Evolutionary conservation across 2,329 filamentous ascomycete genomes (phyloP).

Genomic region (Hymenoscyphus fructigenus): DNA sequence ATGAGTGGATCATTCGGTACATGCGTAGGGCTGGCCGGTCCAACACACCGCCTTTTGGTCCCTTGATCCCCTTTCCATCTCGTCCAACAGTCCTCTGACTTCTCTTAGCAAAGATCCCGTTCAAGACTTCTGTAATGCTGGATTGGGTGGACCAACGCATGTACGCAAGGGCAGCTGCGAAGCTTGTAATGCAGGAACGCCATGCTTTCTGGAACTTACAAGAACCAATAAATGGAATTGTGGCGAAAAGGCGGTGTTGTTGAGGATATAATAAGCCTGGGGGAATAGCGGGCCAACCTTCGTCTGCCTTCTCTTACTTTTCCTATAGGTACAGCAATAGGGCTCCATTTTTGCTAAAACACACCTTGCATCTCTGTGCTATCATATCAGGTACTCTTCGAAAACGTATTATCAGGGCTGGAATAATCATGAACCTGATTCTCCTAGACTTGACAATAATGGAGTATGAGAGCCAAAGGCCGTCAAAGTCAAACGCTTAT

Average conservation of each 20-base stretch:
- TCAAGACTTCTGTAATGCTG: background rate
- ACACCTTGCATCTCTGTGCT: too few species aligned
- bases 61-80: background rate
- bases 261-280: background rate
- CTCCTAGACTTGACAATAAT: background rate
- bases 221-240: background rate
- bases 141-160: constrained; percentile 7
- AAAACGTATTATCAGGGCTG: background rate
- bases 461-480: background rate
- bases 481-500: background rate
- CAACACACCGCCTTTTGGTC: constrained; percentile 32
- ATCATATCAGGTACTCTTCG: background rate
- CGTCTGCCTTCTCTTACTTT: background rate
- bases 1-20: constrained; percentile 9
- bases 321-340: background rate
- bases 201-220: background rate
- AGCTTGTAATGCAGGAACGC: constrained; percentile 2
- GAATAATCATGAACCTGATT: background rate
- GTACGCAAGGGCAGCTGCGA: background rate
- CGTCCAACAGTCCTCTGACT: background rate
- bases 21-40: constrained; percentile 25
- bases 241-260: background rate
- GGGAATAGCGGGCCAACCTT: background rate
- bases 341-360: too few species aligned
- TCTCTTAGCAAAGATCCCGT: background rate